Evolutionary conservation across 257 asterid genomes (phyloP).

Genomic region (Solanum phureja): DNA sequence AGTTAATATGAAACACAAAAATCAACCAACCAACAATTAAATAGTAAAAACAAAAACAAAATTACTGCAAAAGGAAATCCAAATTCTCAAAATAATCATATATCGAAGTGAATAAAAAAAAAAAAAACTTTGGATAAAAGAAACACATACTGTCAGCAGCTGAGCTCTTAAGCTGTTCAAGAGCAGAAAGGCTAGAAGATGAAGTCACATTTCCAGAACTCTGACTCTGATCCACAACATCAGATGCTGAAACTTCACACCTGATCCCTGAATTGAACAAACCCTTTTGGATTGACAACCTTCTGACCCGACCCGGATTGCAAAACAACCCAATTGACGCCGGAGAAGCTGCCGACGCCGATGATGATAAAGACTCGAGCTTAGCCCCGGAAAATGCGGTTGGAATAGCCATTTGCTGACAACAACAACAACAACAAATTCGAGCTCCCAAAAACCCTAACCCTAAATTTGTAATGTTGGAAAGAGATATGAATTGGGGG

Average conservation of each 20-base stretch:
- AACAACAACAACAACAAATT: not conserved
- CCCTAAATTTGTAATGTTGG: not conserved
- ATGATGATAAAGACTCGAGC: conserved; percentile 54
- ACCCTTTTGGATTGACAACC: conserved; percentile 8
- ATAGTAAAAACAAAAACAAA: not conserved
- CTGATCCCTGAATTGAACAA: conserved; percentile 21
- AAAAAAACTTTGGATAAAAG: not conserved
- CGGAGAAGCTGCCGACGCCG: conserved; percentile 34
- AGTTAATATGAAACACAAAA: not conserved
- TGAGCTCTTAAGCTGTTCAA: conserved; percentile 71
- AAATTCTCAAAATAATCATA: not conserved
- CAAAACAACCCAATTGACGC: conserved; percentile 29
- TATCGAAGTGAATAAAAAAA: not conserved
- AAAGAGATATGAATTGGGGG: not conserved
- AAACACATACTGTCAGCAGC: conserved; percentile 63
- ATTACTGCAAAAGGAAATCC: not conserved
- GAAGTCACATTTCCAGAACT: conserved; percentile 26
- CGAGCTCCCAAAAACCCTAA: not conserved
- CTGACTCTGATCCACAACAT: conserved; percentile 23
- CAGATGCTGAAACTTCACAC: conserved; percentile 47
- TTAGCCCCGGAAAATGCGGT: conserved; percentile 64
- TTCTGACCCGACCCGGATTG: conserved; percentile 35
- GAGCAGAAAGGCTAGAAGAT: conserved; percentile 80
- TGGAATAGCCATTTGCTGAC: conserved; percentile 52
- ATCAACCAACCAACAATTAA: not conserved